These are phyloP conservation scores for Dinochytrium kinnereticum DNA, from an alignment of 371 early-diverging fungal species.

Conservation along the genomic window DNA sequence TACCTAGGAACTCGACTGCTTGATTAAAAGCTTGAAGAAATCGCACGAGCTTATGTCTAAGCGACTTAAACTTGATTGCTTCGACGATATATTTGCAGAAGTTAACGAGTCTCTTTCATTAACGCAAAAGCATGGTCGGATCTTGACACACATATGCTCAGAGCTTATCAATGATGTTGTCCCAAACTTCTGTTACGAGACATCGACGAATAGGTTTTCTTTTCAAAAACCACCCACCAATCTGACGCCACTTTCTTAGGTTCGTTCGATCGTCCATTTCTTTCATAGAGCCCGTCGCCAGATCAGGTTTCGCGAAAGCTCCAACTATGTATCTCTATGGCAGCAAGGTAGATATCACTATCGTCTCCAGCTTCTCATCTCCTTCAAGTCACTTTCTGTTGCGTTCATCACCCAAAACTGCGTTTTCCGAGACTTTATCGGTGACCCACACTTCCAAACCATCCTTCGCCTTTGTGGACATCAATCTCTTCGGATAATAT, in stretches of 20 bases:
- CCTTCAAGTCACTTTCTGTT: constrained; percentile 32
- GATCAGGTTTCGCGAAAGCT: constrained; percentile 41
- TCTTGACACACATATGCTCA: constrained; percentile 45
- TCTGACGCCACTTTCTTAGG: constrained; percentile 11
- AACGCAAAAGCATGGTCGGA: constrained; percentile 43
- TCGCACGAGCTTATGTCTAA: constrained; percentile 44
- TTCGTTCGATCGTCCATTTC: constrained; percentile 37
- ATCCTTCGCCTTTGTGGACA: constrained; percentile 35
- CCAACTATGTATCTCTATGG: constrained; percentile 50
- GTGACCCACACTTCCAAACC: constrained; percentile 42
- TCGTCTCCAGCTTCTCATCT: not conserved
- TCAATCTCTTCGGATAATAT: constrained; percentile 38
- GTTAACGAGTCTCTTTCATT: constrained; percentile 45
- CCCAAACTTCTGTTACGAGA: constrained; percentile 50
- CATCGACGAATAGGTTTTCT: constrained; percentile 42
- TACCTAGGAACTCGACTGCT: constrained; percentile 47
- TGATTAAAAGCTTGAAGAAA: constrained; percentile 35
- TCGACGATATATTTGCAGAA: constrained; percentile 53
- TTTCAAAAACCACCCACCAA: not conserved
- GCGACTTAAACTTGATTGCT: constrained; percentile 43
- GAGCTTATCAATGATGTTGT: constrained; percentile 49
- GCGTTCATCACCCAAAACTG: constrained; percentile 41
- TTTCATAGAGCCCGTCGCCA: constrained; percentile 28
- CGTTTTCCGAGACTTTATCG: constrained; percentile 44
- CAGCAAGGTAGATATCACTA: constrained; percentile 36